Evolutionary conservation across 257 asterid genomes (phyloP).

Genomic region (Handroanthus guayacan): DNA sequence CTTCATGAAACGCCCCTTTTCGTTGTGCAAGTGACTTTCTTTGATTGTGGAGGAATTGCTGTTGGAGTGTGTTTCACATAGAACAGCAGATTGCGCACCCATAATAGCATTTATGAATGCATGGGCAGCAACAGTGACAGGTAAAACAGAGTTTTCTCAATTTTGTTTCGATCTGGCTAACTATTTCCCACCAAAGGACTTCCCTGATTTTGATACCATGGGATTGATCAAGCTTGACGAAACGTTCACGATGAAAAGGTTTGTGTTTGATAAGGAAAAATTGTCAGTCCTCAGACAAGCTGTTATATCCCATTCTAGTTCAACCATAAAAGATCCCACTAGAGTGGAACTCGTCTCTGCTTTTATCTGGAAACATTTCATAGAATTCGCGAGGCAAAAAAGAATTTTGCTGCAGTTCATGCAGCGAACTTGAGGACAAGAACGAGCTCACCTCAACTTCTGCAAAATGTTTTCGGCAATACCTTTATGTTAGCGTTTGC

Average conservation of each 20-base stretch:
- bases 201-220: slow-evolving; percentile 1
- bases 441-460: slow-evolving; percentile 15
- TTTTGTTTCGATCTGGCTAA: slow-evolving; percentile 28
- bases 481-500: neutral
- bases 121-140: slow-evolving; percentile 44
- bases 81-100: slow-evolving; percentile 40
- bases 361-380: slow-evolving; percentile 43
- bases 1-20: neutral
- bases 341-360: slow-evolving; percentile 53
- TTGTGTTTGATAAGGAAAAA: slow-evolving; percentile 7
- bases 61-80: slow-evolving; percentile 48
- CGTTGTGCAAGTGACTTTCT: slow-evolving; percentile 37
- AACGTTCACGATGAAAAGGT: neutral
- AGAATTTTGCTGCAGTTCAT: slow-evolving; percentile 28
- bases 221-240: neutral
- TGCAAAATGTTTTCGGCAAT: slow-evolving; percentile 30
- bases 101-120: slow-evolving; percentile 40
- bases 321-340: slow-evolving; percentile 39
- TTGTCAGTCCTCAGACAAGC: neutral
- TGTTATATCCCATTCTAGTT: slow-evolving; percentile 2
- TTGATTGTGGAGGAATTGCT: slow-evolving; percentile 48
- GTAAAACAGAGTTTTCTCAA: neutral
- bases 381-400: slow-evolving; percentile 7
- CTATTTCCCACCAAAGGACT: slow-evolving; percentile 39
- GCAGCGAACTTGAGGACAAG: slow-evolving; percentile 43